Base-by-base conservation (phyloP, 108 stramenopile species). In the Mediolabrus comicus region DNA sequence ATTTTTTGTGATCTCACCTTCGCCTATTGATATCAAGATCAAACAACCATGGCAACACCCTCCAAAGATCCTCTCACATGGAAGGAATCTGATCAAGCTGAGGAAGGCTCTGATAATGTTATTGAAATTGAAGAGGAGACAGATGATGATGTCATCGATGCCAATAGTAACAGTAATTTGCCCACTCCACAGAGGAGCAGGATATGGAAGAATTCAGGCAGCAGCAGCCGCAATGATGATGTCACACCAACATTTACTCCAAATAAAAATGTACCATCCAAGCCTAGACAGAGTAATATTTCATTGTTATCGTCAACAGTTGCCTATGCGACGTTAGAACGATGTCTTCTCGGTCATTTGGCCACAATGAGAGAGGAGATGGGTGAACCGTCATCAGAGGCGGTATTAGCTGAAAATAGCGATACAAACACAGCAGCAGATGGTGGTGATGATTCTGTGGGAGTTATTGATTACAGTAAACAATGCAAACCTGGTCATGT, bases 401-500 rank as follows among this genome's bases (percentile, higher is more conserved):
- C 53, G n/a, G 1, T 13, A 29, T 17, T 25, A 25, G 29, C 16
- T 13, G 31, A 69, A 30, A 51, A 59, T 14, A n/a, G n/a, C n/a
- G n/a, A n/a, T n/a, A n/a, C 33, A 33, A 3, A 33, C 2, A 10
- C 5, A 31, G 19, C 31, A 57, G 22, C 17, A 51, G 0, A 4
- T 49, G 46, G 22, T 49, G 46, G 8, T 9, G 56, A 19, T 19
- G 32, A 16, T 22, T 25, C 56, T 17, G 4, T 28, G 31, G 56
- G 32, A 3, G 17, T 33, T n/a, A 54, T 74, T 41, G 36, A 75
- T 35, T 75, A 68, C 61, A 75, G 74, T 53, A 75, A 67, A 57
- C 74, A 67, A 33, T 75, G 74, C 58, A 60, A 62, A 25, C 41
- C 70, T 16, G 71, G 71, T 16, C 86, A 88, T 61, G 64, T 72